Evolutionary conservation across 179 eudicot species (phyloP), one percentile per base, ranked within the genome.

Genomic region (Spinacia oleracea): DNA sequence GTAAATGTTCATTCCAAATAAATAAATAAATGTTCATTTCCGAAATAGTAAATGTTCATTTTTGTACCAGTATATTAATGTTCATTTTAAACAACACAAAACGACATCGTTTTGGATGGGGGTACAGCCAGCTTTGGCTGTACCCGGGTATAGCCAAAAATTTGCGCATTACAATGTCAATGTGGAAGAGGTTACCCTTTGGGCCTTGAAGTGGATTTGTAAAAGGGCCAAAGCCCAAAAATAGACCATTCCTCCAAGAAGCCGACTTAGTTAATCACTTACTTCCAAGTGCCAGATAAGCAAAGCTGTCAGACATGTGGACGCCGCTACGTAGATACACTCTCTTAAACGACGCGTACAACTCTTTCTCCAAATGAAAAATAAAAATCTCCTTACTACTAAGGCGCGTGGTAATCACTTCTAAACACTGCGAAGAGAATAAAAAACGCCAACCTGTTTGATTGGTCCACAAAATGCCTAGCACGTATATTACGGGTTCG

Each of bases 251-350:
- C 18, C 16, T 51, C 8, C 8, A 15, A 10, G 32, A 29, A 50
- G 56, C 43, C 58, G 67, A 62, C 51, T 25, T 15, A 12, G 66
- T 45, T 20, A 21, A 40, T 70, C 23, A 55, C 53, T 38, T 23
- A 70, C 11, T 32, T 60, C 78, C n/a, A n/a, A n/a, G n/a, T n/a
- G n/a, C n/a, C 82, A 80, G 82, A 67, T 82, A 73, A 78, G 78
- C 84, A 73, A 45, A 53, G 71, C 65, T 78, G 81, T 78, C 84
- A 50, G 81, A 78, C 75, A 78, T 73, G 81, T 82, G 81, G 50
- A 29, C 21, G 78, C 51, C 35, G 50, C 72, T 55, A 38, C 23
- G 4, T 15, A 34, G 18, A 15, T 67, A 3, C 76, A 76, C 83
- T 72, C 23, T 70, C 70, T 48, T n/a, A 29, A 14, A 25, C 20